Percentiles rank a stretch among this genome's conserved stretches.
Conservation (phyloP, 1,284 basidiomycete species). For the Wallemia hederae region DNA sequence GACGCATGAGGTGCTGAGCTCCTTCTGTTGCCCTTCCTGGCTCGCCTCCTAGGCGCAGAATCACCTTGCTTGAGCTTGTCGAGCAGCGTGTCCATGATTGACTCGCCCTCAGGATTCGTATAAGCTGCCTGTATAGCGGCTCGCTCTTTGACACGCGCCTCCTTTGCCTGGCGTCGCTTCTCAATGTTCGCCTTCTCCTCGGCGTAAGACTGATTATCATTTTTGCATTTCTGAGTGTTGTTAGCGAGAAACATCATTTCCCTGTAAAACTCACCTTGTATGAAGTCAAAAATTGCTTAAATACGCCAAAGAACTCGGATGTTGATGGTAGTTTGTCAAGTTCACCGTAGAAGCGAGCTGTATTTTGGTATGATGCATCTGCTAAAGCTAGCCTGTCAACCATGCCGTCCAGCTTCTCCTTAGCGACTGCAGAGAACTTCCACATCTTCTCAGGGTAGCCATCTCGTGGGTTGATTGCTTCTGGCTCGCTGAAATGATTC, state of each 20-base stretch:
- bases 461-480: slow-evolving; percentile 27
- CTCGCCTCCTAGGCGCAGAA: slow-evolving; percentile 19
- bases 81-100: slow-evolving; percentile 35
- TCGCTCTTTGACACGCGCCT: slow-evolving; percentile 19
- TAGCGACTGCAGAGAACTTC: slow-evolving; percentile 46
- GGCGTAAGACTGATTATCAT: slow-evolving; percentile 36
- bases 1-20: slow-evolving; percentile 16
- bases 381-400: slow-evolving; percentile 58
- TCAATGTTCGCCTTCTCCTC: slow-evolving; percentile 34
- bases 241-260: background rate
- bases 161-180: slow-evolving; percentile 20
- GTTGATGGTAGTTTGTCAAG: slow-evolving; percentile 54
- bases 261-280: slow-evolving; percentile 33
- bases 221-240: slow-evolving; percentile 43
- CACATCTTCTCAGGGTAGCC: slow-evolving; percentile 68
- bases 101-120: slow-evolving; percentile 23
- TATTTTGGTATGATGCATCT: slow-evolving; percentile 46
- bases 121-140: slow-evolving; percentile 29
- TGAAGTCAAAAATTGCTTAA: slow-evolving; percentile 77
- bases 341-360: slow-evolving; percentile 66
- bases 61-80: slow-evolving; percentile 42
- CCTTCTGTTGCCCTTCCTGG: slow-evolving; percentile 15
- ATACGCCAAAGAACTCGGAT: slow-evolving; percentile 71
- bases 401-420: slow-evolving; percentile 42
- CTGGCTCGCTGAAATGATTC: slow-evolving; percentile 42